Percentiles rank a stretch among this genome's conserved stretches.
Evolutionary conservation across 2,329 filamentous ascomycete species (phyloP).

Genomic region (Monilinia vaccinii-corymbosi): DNA sequence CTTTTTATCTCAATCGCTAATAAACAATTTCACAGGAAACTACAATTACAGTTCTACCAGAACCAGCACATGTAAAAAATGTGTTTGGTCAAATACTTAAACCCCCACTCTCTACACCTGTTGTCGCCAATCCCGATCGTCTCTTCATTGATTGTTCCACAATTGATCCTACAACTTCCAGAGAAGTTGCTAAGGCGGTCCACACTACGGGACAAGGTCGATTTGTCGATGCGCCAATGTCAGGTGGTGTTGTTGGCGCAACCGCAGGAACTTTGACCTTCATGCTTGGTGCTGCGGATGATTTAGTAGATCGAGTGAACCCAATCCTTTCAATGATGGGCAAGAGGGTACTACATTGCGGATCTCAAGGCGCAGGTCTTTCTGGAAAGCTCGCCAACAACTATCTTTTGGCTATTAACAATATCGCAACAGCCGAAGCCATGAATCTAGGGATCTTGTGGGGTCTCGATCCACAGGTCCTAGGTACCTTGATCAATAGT

Average conservation of each 20-base stretch:
- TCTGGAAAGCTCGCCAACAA: constrained; percentile 96
- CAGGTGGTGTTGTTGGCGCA: constrained; percentile 88
- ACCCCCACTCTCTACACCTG: constrained; percentile 40
- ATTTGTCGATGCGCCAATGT: constrained; percentile 96
- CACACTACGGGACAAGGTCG: constrained; percentile 56
- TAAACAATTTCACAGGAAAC: constrained; percentile 51
- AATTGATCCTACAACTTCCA: constrained; percentile 83
- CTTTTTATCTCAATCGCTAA: not conserved
- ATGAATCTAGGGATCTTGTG: constrained; percentile 49
- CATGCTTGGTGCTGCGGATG: constrained; percentile 71
- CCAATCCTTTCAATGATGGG: constrained; percentile 75
- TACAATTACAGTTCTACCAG: constrained; percentile 81
- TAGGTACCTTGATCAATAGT: constrained; percentile 83
- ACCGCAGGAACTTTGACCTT: constrained; percentile 83
- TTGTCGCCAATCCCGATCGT: constrained; percentile 46
- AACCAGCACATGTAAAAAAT: constrained; percentile 75
- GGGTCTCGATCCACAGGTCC: constrained; percentile 47
- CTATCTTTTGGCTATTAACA: constrained; percentile 89
- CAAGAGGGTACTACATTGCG: constrained; percentile 75
- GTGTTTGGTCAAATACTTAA: constrained; percentile 73
- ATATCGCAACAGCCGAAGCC: constrained; percentile 54
- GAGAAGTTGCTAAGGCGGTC: constrained; percentile 63
- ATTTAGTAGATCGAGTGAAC: constrained; percentile 55
- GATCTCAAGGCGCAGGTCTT: constrained; percentile 73
- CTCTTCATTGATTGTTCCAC: constrained; percentile 96